These are phyloP conservation scores for Miscanthus lutarioriparius DNA, from an alignment of 176 grass and related monocot genomes.

Conservation along the genomic window DNA sequence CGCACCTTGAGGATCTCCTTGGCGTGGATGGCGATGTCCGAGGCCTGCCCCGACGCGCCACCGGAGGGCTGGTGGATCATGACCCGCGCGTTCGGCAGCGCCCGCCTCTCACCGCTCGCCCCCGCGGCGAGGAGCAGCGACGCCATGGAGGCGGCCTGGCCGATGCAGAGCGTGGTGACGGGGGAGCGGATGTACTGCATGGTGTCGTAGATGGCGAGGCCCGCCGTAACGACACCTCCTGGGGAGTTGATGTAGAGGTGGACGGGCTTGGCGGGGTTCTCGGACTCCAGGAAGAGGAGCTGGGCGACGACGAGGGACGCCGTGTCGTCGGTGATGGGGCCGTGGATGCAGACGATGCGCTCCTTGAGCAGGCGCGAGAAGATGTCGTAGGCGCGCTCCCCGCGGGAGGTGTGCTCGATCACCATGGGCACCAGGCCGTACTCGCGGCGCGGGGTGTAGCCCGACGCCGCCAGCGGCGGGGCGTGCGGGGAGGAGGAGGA, in stretches of 20 bases:
- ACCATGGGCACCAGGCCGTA: constrained; percentile 86
- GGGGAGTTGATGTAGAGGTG: constrained; percentile 98
- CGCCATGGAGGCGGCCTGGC: constrained; percentile 93
- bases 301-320: constrained; percentile 80
- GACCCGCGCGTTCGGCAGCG: constrained; percentile 79
- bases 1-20: constrained; percentile 96
- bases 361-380: constrained; percentile 94
- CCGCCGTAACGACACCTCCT: constrained; percentile 78
- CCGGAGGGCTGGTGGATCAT: constrained; percentile 99
- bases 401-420: constrained; percentile 86
- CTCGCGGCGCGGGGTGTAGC: constrained; percentile 37
- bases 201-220: constrained; percentile 93
- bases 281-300: constrained; percentile 95
- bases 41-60: constrained; percentile 67
- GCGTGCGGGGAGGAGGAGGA: not conserved
- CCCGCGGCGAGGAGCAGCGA: constrained; percentile 87
- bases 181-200: constrained; percentile 95
- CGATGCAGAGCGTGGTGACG: constrained; percentile 90
- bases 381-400: constrained; percentile 83
- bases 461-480: not conserved
- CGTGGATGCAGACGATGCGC: constrained; percentile 91
- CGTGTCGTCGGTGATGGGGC: constrained; percentile 75
- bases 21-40: constrained; percentile 88
- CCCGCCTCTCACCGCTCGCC: constrained; percentile 70
- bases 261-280: constrained; percentile 89